A percentile compares a stretch with the other conserved stretches of the same genome.
phyloP scores from a whole-genome alignment of 2,329 filamentous ascomycete species.

The Phaeomoniella chlamydospora region DNA sequence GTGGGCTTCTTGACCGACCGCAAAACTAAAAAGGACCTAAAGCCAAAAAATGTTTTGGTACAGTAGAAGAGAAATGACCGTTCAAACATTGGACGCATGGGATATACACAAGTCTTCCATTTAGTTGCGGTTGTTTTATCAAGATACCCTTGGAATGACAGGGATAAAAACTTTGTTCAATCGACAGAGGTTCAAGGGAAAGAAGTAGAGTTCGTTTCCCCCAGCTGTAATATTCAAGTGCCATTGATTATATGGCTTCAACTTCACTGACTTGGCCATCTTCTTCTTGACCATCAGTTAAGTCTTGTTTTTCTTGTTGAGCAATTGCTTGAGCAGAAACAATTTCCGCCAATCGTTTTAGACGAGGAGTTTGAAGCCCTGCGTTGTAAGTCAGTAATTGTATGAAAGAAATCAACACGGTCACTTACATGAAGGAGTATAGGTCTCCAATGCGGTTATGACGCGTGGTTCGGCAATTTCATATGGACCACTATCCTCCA shows the following conservation, averaged over 20 bases:
- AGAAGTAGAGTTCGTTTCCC: too few species aligned
- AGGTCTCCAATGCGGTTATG: slow-evolving; percentile 93
- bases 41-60: too few species aligned
- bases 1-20: too few species aligned
- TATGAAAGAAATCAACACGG: background rate
- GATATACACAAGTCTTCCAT: too few species aligned
- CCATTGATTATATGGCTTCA: background rate
- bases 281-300: slow-evolving; percentile 18
- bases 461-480: slow-evolving; percentile 94
- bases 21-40: too few species aligned
- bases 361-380: slow-evolving; percentile 90
- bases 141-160: too few species aligned
- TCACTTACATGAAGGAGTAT: slow-evolving; percentile 85
- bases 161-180: too few species aligned
- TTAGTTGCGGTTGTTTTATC: too few species aligned
- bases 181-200: too few species aligned
- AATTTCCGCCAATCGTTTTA: slow-evolving; percentile 96
- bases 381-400: slow-evolving; percentile 15
- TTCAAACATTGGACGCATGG: too few species aligned
- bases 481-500: slow-evolving; percentile 97
- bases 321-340: slow-evolving; percentile 93
- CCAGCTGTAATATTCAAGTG: too few species aligned
- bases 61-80: too few species aligned
- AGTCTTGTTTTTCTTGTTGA: slow-evolving; percentile 74
- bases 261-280: slow-evolving; percentile 6